phyloP scores from a whole-genome alignment of 768 basidiomycete genomes.

The Dendrothele bispora region DNA sequence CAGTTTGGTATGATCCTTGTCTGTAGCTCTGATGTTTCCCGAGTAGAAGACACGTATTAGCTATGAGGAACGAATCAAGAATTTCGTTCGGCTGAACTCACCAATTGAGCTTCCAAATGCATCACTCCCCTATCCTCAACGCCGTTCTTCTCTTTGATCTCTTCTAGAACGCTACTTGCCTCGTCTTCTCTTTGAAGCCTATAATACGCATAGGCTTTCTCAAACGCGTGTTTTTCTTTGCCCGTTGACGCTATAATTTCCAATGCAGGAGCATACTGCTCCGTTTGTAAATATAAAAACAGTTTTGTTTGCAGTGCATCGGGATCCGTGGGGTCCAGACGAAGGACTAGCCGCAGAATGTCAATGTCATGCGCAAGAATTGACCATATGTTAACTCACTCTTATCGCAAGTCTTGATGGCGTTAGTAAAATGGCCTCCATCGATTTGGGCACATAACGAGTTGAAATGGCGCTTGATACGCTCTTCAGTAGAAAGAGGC shows the following conservation, averaged over 20 bases:
- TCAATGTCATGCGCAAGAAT: conserved; percentile 15
- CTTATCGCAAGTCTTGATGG: conserved; percentile 90
- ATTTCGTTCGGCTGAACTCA: conserved; percentile 48
- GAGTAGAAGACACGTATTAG: conserved; percentile 5
- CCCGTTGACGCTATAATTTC: conserved; percentile 45
- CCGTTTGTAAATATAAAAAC: conserved; percentile 86
- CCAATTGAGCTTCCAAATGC: conserved; percentile 89
- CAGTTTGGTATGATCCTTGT: conserved; percentile 68
- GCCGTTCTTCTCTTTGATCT: conserved; percentile 43
- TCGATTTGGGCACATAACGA: conserved; percentile 87
- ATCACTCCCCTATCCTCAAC: conserved; percentile 62
- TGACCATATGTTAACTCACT: conserved; percentile 48
- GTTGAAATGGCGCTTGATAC: conserved; percentile 63
- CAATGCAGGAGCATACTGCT: conserved; percentile 74
- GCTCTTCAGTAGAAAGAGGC: conserved; percentile 26
- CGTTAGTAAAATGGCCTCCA: conserved; percentile 83
- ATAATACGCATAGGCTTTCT: conserved; percentile 82
- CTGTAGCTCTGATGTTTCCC: conserved; percentile 84
- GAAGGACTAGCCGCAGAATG: conserved; percentile 55
- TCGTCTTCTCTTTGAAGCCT: conserved; percentile 77
- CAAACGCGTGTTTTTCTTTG: conserved; percentile 46
- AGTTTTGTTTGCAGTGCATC: conserved; percentile 82
- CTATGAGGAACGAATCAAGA: not conserved
- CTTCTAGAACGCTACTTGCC: conserved; percentile 52
- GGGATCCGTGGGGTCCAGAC: conserved; percentile 61